These are phyloP conservation scores for Pythium scleroteichum DNA, from an alignment of 352 stramenopile species.

Conservation along the genomic window DNA sequence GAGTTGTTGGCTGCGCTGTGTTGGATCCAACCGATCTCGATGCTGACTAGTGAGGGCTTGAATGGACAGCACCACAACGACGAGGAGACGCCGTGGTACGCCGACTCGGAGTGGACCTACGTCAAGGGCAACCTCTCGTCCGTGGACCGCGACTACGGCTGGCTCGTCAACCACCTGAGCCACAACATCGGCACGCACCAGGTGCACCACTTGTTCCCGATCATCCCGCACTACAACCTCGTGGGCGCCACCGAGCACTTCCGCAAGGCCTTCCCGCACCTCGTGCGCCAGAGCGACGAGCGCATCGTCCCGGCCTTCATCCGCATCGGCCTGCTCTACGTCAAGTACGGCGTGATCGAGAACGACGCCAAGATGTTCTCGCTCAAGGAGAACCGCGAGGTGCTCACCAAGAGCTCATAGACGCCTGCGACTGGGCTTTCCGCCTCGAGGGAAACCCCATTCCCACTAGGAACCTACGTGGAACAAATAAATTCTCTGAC, in stretches of 20 bases:
- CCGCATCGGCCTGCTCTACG: slow-evolving; percentile 60
- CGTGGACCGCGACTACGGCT: slow-evolving; percentile 78
- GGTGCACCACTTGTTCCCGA: slow-evolving; percentile 86
- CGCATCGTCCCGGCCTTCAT: slow-evolving; percentile 71
- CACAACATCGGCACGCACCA: slow-evolving; percentile 89
- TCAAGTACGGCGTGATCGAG: slow-evolving; percentile 71
- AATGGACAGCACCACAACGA: slow-evolving; percentile 69
- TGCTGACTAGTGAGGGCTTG: background rate
- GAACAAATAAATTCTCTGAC: too few species aligned
- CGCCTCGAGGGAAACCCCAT: too few species aligned
- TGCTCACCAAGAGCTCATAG: slow-evolving; percentile 29
- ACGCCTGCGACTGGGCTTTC: background rate
- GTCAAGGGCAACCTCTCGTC: slow-evolving; percentile 83
- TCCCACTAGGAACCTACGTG: too few species aligned
- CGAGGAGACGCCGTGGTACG: slow-evolving; percentile 83
- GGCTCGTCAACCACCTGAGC: slow-evolving; percentile 80
- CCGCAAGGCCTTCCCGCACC: slow-evolving; percentile 64
- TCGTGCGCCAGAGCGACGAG: slow-evolving; percentile 68
- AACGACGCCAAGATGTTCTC: slow-evolving; percentile 66
- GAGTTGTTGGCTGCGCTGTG: slow-evolving; percentile 13
- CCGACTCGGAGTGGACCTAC: slow-evolving; percentile 82
- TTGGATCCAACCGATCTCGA: background rate
- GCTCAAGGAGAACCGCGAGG: slow-evolving; percentile 48
- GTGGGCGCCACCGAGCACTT: slow-evolving; percentile 63
- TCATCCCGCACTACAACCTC: slow-evolving; percentile 88